Evolutionary conservation across 2,329 filamentous ascomycete genomes (phyloP).

Genomic region (Zymoseptoria ardabiliae): DNA sequence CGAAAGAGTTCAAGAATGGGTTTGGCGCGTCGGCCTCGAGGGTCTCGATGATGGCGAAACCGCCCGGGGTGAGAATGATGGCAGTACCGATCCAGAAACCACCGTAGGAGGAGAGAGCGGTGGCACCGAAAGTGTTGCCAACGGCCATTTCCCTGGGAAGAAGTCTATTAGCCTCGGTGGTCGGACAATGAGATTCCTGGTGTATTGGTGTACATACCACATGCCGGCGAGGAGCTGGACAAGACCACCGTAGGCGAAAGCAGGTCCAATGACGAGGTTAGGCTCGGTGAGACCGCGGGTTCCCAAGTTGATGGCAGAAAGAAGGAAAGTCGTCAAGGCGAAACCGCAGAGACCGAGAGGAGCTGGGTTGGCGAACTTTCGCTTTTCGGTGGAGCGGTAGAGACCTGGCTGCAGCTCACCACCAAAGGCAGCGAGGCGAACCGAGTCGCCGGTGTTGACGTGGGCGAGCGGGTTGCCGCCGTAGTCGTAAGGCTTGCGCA

Average conservation of each 20-base stretch:
- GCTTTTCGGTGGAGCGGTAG: slow-evolving; percentile 32
- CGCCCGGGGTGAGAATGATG: slow-evolving; percentile 51
- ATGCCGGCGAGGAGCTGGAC: slow-evolving; percentile 47
- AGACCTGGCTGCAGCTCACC: slow-evolving; percentile 48
- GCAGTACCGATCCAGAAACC: slow-evolving; percentile 56
- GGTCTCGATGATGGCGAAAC: slow-evolving; percentile 41
- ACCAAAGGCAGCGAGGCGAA: slow-evolving; percentile 43
- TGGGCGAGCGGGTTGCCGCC: slow-evolving; percentile 47
- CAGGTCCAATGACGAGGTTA: slow-evolving; percentile 43
- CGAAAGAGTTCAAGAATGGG: slow-evolving; percentile 47
- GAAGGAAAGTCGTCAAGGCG: slow-evolving; percentile 57
- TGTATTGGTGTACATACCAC: slow-evolving; percentile 41
- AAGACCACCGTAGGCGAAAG: slow-evolving; percentile 45
- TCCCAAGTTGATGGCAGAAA: slow-evolving; percentile 45
- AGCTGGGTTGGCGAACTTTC: slow-evolving; percentile 53
- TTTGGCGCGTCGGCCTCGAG: slow-evolving; percentile 34
- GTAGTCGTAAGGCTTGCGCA: slow-evolving; percentile 44
- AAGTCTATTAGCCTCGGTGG: not conserved
- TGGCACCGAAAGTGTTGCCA: slow-evolving; percentile 58
- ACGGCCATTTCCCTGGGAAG: slow-evolving; percentile 44
- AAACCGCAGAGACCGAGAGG: slow-evolving; percentile 56
- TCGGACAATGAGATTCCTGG: not conserved
- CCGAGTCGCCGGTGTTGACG: slow-evolving; percentile 42
- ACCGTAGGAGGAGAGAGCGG: slow-evolving; percentile 54
- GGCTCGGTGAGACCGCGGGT: slow-evolving; percentile 36